These are phyloP conservation scores for Arthrinium puccinioides DNA, from an alignment of 2,329 filamentous ascomycete genomes.

Conservation along the genomic window DNA sequence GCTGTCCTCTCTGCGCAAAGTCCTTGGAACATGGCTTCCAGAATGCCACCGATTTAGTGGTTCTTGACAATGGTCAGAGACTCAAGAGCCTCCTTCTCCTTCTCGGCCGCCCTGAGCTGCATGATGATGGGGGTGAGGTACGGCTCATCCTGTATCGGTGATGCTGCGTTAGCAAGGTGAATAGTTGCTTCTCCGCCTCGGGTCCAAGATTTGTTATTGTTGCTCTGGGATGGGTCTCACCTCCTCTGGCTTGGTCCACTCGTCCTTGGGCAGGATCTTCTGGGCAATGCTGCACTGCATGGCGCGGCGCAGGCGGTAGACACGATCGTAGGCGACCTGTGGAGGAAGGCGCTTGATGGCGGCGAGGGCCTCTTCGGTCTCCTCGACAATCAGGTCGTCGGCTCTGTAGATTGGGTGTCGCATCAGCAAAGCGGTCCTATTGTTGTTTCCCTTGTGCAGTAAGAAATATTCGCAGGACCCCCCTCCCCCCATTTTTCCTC, in stretches of 20 bases:
- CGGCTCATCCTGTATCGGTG: constrained; percentile 42
- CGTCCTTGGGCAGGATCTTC: constrained; percentile 54
- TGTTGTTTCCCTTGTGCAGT: no score
- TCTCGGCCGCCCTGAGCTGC: constrained; percentile 36
- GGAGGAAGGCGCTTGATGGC: constrained; percentile 85
- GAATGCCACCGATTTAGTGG: constrained; percentile 14
- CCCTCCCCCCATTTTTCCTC: neutral
- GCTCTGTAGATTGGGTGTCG: no score
- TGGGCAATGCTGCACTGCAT: constrained; percentile 67
- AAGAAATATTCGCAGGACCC: neutral
- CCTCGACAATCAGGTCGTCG: constrained; percentile 93
- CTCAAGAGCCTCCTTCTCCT: constrained; percentile 43
- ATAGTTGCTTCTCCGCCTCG: no score
- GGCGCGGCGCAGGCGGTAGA: constrained; percentile 94
- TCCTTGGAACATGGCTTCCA: neutral
- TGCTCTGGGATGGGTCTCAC: no score
- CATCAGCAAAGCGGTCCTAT: no score
- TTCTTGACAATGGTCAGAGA: constrained; percentile 19
- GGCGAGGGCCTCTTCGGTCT: constrained; percentile 77
- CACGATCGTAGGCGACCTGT: constrained; percentile 90
- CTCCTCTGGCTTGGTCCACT: constrained; percentile 53
- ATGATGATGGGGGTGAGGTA: constrained; percentile 46
- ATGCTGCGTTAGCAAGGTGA: no score
- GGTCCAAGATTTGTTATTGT: no score
- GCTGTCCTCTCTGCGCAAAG: no score